Base-by-base conservation (phyloP, 305 asterid genomes). In the Fraxinus platypoda region DNA sequence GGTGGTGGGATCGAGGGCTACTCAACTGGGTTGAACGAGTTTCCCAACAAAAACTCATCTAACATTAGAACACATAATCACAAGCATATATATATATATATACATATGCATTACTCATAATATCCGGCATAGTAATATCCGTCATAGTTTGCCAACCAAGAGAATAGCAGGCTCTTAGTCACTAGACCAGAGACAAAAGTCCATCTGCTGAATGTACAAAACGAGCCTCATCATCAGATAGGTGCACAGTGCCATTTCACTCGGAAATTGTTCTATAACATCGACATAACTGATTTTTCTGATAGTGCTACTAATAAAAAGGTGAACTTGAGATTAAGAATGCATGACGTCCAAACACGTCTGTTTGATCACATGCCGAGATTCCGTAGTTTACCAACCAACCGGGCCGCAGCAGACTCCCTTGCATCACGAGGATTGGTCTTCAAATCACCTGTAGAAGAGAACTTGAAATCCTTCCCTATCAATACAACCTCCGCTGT, bases 351-450 rank as follows among this genome's bases (percentile, higher is more conserved):
- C 17, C 72, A 8, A 64, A 64, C 72, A 23, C 12, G 2, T 62
- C 72, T 2, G 68, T 57, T 23, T 3, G 34, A 9, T 64, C 72
- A 64, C 72, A 25, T 64, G 72, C 72, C 13, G 7, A 64, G 28
- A 23, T 68, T 54, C 2, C 9, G 68, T 73, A 90, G 74, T 64
- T 83, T 62, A 23, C 59, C 74, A 34, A 92, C 84, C 89, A 87
- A 87, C 78, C 79, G 72, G 3, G 90, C 86, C 62, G 93, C 93
- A 78, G 89, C 87, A 5, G 90, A 87, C 66, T 90, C 93, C 83
- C 89, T 82, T 43, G 95, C 93, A 82, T 87, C 88, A 2, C 11
- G 4, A 1, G 94, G 90, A 46, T 81, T 88, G 1, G 79, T 6
- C 78, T 77, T 85, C 74, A 28, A 59, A 30, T 72, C 77, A 57